Evolutionary conservation across 176 grass and related monocot species (phyloP), one percentile per base, ranked within the genome.

Genomic region (Rhynchospora breviuscula): DNA sequence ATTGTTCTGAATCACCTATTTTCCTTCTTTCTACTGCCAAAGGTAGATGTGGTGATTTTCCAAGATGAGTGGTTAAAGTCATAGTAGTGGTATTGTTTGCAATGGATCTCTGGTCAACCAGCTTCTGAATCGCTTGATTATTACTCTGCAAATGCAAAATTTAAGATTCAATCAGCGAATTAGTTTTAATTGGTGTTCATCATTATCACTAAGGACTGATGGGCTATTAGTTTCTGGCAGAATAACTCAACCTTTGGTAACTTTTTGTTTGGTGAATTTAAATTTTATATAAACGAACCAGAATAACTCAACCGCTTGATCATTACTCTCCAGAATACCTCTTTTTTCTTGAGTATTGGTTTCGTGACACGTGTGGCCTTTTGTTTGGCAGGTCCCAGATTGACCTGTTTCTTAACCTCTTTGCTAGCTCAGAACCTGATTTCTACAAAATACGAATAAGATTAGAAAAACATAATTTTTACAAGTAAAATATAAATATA

Each of bases 321-420:
- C n/a, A n/a, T n/a, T n/a, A n/a, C n/a, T n/a, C 18, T 47, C 3
- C 22, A 49, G 45, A 48, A 22, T 73, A 73, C 48, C 48, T 77
- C n/a, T 29, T 77, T 77, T 56, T 77, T 46, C 46, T 77, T 53
- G 46, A 26, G 72, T 54, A 23, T 54, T 77, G 72, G 22, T 77
- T 77, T 77, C 48, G 72, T 15, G 19, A 56, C 72, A 77, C 22
- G n/a, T n/a, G n/a, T n/a, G n/a, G n/a, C n/a, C n/a, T n/a, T n/a
- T n/a, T n/a, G n/a, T n/a, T n/a, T n/a, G n/a, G n/a, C n/a, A n/a
- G n/a, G n/a, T n/a, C n/a, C n/a, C n/a, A n/a, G n/a, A n/a, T n/a
- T n/a, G n/a, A n/a, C n/a, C n/a, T n/a, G n/a, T n/a, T n/a, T n/a
- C n/a, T n/a, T n/a, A n/a, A n/a, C n/a, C n/a, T n/a, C n/a, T n/a